Evolutionary conservation across 176 grass and related monocot genomes (phyloP), one percentile per base, ranked within the genome.

Genomic region (Hsuehochloa calcarea): DNA sequence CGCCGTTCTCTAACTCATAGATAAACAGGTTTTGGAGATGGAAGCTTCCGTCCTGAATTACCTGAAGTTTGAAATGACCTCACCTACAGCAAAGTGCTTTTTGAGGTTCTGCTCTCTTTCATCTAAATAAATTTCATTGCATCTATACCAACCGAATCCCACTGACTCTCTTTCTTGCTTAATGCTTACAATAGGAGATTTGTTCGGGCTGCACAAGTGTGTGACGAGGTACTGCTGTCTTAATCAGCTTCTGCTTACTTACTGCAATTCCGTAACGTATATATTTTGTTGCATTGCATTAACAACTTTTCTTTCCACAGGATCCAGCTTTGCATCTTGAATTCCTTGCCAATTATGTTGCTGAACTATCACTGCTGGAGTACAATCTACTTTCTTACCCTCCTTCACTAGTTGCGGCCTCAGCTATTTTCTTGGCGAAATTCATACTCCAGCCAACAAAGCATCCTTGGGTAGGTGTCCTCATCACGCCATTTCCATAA

Each of bases 41-140:
- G 96, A 99, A 88, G 83, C 96, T 66, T 85, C 86, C 4, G 91
- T 96, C 45, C 88, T 99, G 72, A 96, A 93, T 34, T 99, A 85
- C 75, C 80, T 96, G 88, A 96, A 94, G 76, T 99, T 94, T 89
- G 96, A 99, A 91, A 87, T 99, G 93, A 99, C 93, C 8, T 84
- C 93, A 46, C 90, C 96, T 29, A 99, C 96, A 65, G 74, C 73
- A 69, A 99, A 99, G 73, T 99, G 93, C 22, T 99, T 99, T 87
- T 83, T 99, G 70, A 93, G 96, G 96, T 99, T 14, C 59, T 61
- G 41, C 31, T 82, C 65, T 66, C n/a, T 29, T 65, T 61, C 52
- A 67, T 75, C 31, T 50, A 45, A 61, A 39, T 51, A 7, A 31
- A 52, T 19, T 81, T 45, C 22, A 72, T 58, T 11, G n/a, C 1